Evolutionary conservation across 208 protist genomes (phyloP).

Genomic region (Lotmaria passim): DNA sequence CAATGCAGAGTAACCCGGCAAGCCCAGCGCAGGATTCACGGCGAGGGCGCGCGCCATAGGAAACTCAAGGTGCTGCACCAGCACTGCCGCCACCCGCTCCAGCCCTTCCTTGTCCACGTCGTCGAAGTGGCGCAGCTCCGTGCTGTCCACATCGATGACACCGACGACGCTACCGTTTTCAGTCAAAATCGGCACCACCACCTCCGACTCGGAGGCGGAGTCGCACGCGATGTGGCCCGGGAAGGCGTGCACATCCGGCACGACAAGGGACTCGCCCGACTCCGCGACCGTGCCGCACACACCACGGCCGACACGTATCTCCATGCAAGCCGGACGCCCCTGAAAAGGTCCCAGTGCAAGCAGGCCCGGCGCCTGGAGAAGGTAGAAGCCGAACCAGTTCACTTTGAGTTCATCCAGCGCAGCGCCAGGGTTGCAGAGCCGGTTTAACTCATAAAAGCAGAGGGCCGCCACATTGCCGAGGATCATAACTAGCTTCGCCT

Average conservation of each 20-base stretch:
- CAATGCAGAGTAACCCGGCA: slow-evolving; percentile 27
- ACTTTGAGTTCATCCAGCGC: slow-evolving; percentile 61
- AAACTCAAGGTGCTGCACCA: slow-evolving; percentile 65
- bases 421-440: slow-evolving; percentile 45
- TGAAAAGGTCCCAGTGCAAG: slow-evolving; percentile 95
- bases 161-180: slow-evolving; percentile 66
- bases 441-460: slow-evolving; percentile 86
- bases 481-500: slow-evolving; percentile 65
- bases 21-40: slow-evolving; percentile 46
- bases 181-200: slow-evolving; percentile 87
- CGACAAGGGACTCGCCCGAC: slow-evolving; percentile 54
- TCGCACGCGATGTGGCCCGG: slow-evolving; percentile 96
- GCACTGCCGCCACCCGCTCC: slow-evolving; percentile 59
- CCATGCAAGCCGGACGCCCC: slow-evolving; percentile 89
- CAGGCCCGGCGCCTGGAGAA: slow-evolving; percentile 65
- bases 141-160: slow-evolving; percentile 89
- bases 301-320: slow-evolving; percentile 86
- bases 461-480: slow-evolving; percentile 82
- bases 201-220: slow-evolving; percentile 85
- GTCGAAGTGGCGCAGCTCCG: slow-evolving; percentile 58
- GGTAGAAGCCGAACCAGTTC: slow-evolving; percentile 95
- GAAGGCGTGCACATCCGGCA: slow-evolving; percentile 91
- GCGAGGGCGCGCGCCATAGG: slow-evolving; percentile 58
- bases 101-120: slow-evolving; percentile 66
- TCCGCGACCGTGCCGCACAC: slow-evolving; percentile 88